Conservation (phyloP, 768 basidiomycete species). For the Podaxis mareebaensis region DNA sequence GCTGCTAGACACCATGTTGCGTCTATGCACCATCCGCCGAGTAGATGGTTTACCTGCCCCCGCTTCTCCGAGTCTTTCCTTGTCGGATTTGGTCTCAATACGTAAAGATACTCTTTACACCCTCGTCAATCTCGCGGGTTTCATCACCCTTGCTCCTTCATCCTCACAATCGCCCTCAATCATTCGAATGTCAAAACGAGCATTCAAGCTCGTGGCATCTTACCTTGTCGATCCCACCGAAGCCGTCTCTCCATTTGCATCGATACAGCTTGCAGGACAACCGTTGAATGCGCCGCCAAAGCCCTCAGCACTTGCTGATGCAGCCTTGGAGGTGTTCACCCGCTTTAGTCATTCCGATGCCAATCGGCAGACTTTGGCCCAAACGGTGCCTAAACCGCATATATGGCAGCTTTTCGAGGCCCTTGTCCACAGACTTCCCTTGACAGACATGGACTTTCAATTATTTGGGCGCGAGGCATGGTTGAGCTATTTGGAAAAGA, state of each 20-base stretch:
- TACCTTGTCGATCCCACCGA: conserved; percentile 74
- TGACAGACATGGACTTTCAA: conserved; percentile 74
- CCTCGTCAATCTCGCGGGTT: conserved; percentile 59
- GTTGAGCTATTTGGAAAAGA: conserved; percentile 79
- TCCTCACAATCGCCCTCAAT: conserved; percentile 41
- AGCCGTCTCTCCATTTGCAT: conserved; percentile 60
- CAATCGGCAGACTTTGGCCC: conserved; percentile 74
- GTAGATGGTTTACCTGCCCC: conserved; percentile 38
- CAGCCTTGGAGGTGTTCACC: conserved; percentile 86
- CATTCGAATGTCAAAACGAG: conserved; percentile 51
- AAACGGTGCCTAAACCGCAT: conserved; percentile 55
- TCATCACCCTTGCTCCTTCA: conserved; percentile 47
- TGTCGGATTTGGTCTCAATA: conserved; percentile 68
- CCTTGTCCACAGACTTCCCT: conserved; percentile 82
- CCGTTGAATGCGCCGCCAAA: conserved; percentile 40
- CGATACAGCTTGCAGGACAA: conserved; percentile 53
- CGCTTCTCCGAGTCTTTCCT: conserved; percentile 59
- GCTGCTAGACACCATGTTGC: conserved; percentile 66
- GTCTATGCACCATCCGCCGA: conserved; percentile 57
- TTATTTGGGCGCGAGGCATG: conserved; percentile 64
- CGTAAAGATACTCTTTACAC: conserved; percentile 79
- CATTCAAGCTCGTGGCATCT: conserved; percentile 70
- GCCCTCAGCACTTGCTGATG: conserved; percentile 65
- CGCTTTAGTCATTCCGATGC: conserved; percentile 72
- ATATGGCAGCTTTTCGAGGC: conserved; percentile 65